Evolutionary conservation across 371 early-diverging fungal species (phyloP), one percentile per base, ranked within the genome.

Genomic region (Zychaea mexicana): DNA sequence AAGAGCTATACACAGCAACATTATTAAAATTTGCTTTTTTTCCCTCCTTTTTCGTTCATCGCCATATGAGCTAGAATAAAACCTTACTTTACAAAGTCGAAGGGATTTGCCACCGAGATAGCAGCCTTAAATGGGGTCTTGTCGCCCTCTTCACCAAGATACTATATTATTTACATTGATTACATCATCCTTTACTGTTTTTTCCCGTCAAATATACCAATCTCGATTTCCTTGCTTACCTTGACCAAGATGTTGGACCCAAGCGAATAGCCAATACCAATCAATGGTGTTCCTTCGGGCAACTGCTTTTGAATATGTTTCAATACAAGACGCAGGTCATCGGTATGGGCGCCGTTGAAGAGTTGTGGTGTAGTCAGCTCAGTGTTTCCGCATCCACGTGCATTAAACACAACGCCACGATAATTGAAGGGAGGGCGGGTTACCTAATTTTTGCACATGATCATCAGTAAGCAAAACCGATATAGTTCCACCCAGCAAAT

Each of bases 211-310:
- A n/a, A n/a, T n/a, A n/a, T n/a, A n/a, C n/a, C n/a, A n/a, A n/a
- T n/a, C n/a, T n/a, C n/a, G n/a, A n/a, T n/a, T n/a, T n/a, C n/a
- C n/a, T n/a, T 2, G 12, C 30, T 32, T 79, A 85, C 89, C 81
- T 96, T 96, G 70, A 91, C 90, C 57, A 98, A 65, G 32, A 98
- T 81, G 70, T 98, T 98, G 21, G 96, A 86, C 2, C 98, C 98
- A 32, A 98, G 76, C 21, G 94, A 93, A 70, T 90, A 98, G 2
- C 98, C 98, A 60, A 92, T 79, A 6, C 86, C 94, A 45, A 92
- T 71, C 57, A 96, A 69, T 27, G 91, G 85, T 9, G 92, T 86
- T 31, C 78, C 67, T 1, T 92, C 91, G 6, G 69, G 69, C 56
- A 87, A 66, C 42, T 71, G 70, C 30, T 70, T 64, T 59, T 76